Base-by-base conservation (phyloP, 139 green algal species). In the Helicosporidium sp. region DNA sequence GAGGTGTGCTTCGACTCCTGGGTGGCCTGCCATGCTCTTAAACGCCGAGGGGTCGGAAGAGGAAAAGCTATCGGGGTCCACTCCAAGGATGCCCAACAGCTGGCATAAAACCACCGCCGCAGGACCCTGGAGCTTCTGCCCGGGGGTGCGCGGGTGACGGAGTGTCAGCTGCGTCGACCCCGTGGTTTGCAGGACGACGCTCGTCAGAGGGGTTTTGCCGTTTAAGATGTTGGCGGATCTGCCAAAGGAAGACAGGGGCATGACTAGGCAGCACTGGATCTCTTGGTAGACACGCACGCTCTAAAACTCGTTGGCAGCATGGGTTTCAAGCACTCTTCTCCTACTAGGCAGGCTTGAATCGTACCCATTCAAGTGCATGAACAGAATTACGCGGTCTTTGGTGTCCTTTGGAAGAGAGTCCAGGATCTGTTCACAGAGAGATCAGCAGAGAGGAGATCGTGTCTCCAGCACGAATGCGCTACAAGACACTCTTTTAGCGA, bases 91-190 rank as follows among this genome's bases (percentile, higher is more conserved):
- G 25, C 51, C 59, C 6, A 66, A 54, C 23, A 52, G 43, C 46
- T 66, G 52, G 46, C 59, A 66, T 6, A 66, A 26, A 8, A 61
- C 59, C 25, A 66, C 46, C 4, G 59, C 35, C 7, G 59, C 52
- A 10, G 47, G 46, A 4, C 52, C 59, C 39, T 41, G 22, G 27
- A 61, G 37, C 15, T 26, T 26, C n/a, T 33, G 5, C 10, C 26
- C 22, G n/a, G 13, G 13, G 15, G 28, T 41, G 37, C 35, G 27
- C 18, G 59, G 59, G 41, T 57, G 23, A 0, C 40, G 20, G 16
- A 66, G 36, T 13, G 48, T 28, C 26, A 66, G 46, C 26, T 61
- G 42, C 22, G 43, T 28, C 12, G 28, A 34, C 20, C 28, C 59
- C 6, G 42, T 48, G 45, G 37, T 53, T 43, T 61, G 52, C 7